Conservation (phyloP, 306 rosid genomes). For the Gastrolobium bilobum region DNA sequence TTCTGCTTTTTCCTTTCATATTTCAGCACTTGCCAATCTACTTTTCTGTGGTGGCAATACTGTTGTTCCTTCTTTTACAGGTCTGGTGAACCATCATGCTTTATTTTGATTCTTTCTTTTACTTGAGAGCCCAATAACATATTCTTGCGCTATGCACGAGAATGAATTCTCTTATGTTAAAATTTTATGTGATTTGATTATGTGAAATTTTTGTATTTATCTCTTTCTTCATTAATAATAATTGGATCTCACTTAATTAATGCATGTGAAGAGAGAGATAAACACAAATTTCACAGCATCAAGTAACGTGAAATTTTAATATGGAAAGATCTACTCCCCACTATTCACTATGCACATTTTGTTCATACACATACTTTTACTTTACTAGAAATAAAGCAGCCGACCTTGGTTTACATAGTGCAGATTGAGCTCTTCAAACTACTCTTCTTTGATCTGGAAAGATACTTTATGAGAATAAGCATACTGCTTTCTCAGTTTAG, state of each 20-base stretch:
- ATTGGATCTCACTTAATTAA: too few species aligned
- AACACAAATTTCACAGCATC: too few species aligned
- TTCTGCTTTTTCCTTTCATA: constrained; percentile 45
- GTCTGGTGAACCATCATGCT: constrained; percentile 57
- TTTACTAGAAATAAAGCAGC: constrained; percentile 47
- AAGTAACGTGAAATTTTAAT: too few species aligned
- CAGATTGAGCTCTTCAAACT: constrained; percentile 20
- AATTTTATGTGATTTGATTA: too few species aligned
- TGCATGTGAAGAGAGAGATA: too few species aligned
- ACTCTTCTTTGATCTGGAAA: constrained; percentile 22
- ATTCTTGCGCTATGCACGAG: neutral
- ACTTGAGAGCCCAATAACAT: constrained; percentile 46
- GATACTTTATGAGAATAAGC: constrained; percentile 29
- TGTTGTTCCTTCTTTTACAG: constrained; percentile 50
- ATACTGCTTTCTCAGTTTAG: constrained; percentile 7
- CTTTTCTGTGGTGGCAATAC: constrained; percentile 57
- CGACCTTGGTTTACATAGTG: constrained; percentile 30
- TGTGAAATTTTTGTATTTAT: too few species aligned
- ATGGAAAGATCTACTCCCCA: too few species aligned
- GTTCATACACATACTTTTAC: constrained; percentile 33
- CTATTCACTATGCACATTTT: constrained; percentile 31
- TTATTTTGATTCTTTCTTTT: constrained; percentile 61
- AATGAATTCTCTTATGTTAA: too few species aligned
- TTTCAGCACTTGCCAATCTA: constrained; percentile 40
- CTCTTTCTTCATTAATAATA: too few species aligned